Conservation (phyloP, 1,139 yeast genomes). For the Arxiozyma slooffiae region DNA sequence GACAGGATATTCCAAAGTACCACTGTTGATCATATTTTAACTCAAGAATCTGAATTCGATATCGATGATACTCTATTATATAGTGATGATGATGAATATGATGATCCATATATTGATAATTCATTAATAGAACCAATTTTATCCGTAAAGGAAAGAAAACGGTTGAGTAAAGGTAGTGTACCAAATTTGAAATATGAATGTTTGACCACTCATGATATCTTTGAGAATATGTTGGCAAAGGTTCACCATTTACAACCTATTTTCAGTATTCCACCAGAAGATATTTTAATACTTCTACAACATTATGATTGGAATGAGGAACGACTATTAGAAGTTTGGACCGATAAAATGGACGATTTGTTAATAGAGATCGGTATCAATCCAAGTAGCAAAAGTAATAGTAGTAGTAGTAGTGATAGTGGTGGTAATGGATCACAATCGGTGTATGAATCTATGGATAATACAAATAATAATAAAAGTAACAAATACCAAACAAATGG, state of each 20-base stretch:
- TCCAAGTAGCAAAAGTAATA: slow-evolving; percentile 16
- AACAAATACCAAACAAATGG: background rate
- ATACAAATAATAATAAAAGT: background rate
- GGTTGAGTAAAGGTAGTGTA: slow-evolving; percentile 16
- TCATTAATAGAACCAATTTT: slow-evolving; percentile 7
- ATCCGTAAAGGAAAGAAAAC: slow-evolving; percentile 5
- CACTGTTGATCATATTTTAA: slow-evolving; percentile 2
- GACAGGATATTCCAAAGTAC: background rate
- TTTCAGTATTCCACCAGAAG: slow-evolving; percentile 23
- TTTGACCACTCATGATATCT: slow-evolving; percentile 25
- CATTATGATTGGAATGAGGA: slow-evolving; percentile 67
- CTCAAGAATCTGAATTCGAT: slow-evolving; percentile 21
- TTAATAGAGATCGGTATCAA: slow-evolving; percentile 42
- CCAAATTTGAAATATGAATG: slow-evolving; percentile 25
- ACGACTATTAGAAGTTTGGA: slow-evolving; percentile 55
- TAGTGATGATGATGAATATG: slow-evolving; percentile 19
- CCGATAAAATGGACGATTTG: slow-evolving; percentile 42
- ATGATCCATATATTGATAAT: slow-evolving; percentile 17
- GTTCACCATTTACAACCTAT: slow-evolving; percentile 25
- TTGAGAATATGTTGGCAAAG: slow-evolving; percentile 21
- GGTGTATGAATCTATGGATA: too few relatives aligned
- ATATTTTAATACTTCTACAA: slow-evolving; percentile 43
- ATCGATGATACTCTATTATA: slow-evolving; percentile 23
- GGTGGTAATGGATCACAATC: background rate
- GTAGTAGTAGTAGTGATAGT: background rate